Percentiles rank a stretch among this genome's conserved stretches.
These are phyloP conservation scores for Lanmaoa pseudosensibilis DNA, from an alignment of 768 basidiomycete species.

Conservation along the genomic window DNA sequence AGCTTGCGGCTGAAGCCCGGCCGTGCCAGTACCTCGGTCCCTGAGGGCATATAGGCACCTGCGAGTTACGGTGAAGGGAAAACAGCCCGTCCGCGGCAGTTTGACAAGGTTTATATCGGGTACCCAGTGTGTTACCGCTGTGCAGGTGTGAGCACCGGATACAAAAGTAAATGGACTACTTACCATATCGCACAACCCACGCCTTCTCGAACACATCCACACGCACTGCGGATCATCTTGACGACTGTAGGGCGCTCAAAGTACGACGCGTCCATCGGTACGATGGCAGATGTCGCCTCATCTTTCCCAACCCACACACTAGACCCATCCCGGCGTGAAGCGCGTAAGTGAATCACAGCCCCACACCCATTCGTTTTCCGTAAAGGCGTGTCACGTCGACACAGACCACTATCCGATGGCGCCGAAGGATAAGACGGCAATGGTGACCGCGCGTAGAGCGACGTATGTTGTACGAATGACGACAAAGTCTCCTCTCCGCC, in stretches of 20 bases:
- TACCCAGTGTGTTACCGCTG: constrained; percentile 67
- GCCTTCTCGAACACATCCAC: constrained; percentile 68
- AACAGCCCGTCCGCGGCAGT: constrained; percentile 51
- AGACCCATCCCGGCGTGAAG: constrained; percentile 50
- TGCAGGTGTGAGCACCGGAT: constrained; percentile 9
- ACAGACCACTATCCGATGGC: constrained; percentile 21
- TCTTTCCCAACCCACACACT: constrained; percentile 61
- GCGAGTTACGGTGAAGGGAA: constrained; percentile 21
- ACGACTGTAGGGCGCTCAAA: constrained; percentile 51
- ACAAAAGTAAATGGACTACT: constrained; percentile 17
- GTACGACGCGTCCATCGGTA: constrained; percentile 56
- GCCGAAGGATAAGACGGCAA: constrained; percentile 37
- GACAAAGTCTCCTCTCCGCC: constrained; percentile 34
- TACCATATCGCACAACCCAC: constrained; percentile 64
- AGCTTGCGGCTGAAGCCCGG: constrained; percentile 12
- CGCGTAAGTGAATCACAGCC: constrained; percentile 55
- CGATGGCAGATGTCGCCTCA: constrained; percentile 51
- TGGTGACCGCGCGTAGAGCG: constrained; percentile 36
- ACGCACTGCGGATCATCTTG: constrained; percentile 53
- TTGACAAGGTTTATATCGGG: constrained; percentile 59
- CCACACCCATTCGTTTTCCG: constrained; percentile 59
- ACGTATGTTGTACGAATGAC: constrained; percentile 5
- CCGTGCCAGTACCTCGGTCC: constrained; percentile 45
- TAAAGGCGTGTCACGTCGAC: background rate
- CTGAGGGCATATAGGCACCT: constrained; percentile 37